A percentile compares a stretch with the other conserved stretches of the same genome.
These are phyloP conservation scores for Cetraspora pellucida DNA, from an alignment of 192 early-diverging fungal species.

Conservation along the genomic window DNA sequence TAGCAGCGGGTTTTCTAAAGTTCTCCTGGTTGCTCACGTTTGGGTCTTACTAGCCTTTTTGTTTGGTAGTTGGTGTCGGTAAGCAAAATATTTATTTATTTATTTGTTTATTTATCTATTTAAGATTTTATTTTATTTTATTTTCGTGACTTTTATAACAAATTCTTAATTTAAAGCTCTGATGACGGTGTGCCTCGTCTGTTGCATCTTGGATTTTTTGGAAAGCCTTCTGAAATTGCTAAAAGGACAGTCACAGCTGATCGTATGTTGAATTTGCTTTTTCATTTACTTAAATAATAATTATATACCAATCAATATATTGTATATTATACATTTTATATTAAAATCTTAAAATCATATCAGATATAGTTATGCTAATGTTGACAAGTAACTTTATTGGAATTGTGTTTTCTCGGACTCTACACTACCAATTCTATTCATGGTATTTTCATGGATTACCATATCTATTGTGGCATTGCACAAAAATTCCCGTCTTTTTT, in stretches of 20 bases:
- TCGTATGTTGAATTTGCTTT: slow-evolving; percentile 37
- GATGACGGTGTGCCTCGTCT: slow-evolving; percentile 43
- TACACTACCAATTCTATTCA: slow-evolving; percentile 97
- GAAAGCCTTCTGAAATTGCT: neutral
- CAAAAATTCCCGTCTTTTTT: slow-evolving; percentile 37
- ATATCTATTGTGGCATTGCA: slow-evolving; percentile 70
- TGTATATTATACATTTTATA: too few relatives aligned
- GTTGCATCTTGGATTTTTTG: slow-evolving; percentile 34
- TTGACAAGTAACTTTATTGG: slow-evolving; percentile 92
- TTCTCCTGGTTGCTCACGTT: slow-evolving; percentile 65
- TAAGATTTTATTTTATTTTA: neutral
- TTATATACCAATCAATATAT: too few relatives aligned
- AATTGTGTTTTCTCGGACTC: slow-evolving; percentile 80
- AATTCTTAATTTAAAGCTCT: slow-evolving; percentile 7
- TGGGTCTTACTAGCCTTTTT: slow-evolving; percentile 63
- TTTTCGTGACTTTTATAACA: neutral
- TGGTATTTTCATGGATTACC: slow-evolving; percentile 93
- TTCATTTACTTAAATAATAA: neutral
- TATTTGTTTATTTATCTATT: neutral
- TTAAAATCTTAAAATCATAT: neutral
- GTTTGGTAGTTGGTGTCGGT: slow-evolving; percentile 59
- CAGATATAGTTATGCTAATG: slow-evolving; percentile 68
- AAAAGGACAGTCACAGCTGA: slow-evolving; percentile 34
- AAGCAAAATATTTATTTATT: slow-evolving; percentile 3
- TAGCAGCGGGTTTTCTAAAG: slow-evolving; percentile 56